Evolutionary conservation across 169 alveolate genomes (phyloP).

Genomic region (Cryptosporidium andersoni): DNA sequence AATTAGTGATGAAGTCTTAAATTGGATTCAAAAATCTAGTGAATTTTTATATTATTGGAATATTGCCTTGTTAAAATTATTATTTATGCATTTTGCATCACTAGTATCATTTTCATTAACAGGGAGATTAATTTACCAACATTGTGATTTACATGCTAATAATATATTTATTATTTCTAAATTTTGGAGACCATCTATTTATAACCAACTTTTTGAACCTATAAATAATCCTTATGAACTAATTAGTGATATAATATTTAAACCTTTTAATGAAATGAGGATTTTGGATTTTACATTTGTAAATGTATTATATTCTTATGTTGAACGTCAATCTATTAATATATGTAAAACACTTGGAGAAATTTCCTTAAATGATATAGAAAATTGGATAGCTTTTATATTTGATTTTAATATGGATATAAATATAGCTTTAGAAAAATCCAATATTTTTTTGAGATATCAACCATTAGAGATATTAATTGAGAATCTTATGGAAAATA

Average conservation of each 20-base stretch:
- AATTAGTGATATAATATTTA: conserved; percentile 9
- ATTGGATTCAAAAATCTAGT: conserved; percentile 35
- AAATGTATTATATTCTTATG: background rate
- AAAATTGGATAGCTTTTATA: conserved; percentile 24
- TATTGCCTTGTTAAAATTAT: background rate
- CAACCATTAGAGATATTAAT: conserved; percentile 6
- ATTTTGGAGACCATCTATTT: background rate
- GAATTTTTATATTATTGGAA: conserved; percentile 29
- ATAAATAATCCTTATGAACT: background rate
- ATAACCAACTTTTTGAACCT: conserved; percentile 1
- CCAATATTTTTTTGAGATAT: background rate
- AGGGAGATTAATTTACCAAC: conserved; percentile 44
- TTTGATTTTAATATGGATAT: conserved; percentile 1
- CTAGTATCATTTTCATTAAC: conserved; percentile 37
- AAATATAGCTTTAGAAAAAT: background rate
- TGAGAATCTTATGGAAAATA: background rate
- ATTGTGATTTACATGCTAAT: conserved; percentile 44
- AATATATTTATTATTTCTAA: conserved; percentile 14
- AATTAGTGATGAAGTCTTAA: conserved; percentile 12
- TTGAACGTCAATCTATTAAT: background rate
- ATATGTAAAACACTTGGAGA: conserved; percentile 30
- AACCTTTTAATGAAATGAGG: background rate
- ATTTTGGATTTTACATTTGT: conserved; percentile 49
- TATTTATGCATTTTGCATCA: conserved; percentile 20
- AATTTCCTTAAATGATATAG: conserved; percentile 21